phyloP scores from a whole-genome alignment of 805 yeast species.

The Saccharomyces eubayanus region DNA sequence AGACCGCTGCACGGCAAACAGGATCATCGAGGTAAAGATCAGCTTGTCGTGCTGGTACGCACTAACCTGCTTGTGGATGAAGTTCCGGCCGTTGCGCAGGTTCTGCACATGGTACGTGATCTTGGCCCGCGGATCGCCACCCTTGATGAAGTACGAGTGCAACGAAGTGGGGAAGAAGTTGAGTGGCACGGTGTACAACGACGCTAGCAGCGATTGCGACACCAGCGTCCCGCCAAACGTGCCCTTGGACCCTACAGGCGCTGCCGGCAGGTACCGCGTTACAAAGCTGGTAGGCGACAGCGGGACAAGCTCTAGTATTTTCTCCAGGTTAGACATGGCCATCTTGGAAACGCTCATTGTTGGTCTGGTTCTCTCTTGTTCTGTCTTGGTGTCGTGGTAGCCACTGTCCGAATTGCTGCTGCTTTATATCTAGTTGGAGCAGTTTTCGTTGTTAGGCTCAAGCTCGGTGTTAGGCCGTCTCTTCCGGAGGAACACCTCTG shows the following conservation, averaged over 20 bases:
- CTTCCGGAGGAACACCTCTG: background rate
- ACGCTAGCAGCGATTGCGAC: constrained; percentile 58
- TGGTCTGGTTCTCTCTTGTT: background rate
- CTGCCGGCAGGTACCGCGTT: constrained; percentile 19
- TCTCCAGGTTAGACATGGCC: constrained; percentile 11
- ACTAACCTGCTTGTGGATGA: constrained; percentile 44
- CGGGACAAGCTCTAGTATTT: constrained; percentile 16
- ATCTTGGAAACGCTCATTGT: background rate
- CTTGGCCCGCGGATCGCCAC: constrained; percentile 41
- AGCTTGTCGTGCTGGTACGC: constrained; percentile 47
- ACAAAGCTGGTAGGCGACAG: constrained; percentile 16
- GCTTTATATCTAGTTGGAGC: background rate
- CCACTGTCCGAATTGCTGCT: background rate
- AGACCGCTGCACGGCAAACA: constrained; percentile 30
- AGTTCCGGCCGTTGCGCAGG: constrained; percentile 45
- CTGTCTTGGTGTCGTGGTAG: background rate
- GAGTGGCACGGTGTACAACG: constrained; percentile 42
- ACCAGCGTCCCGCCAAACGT: constrained; percentile 65
- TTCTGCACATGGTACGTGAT: constrained; percentile 47
- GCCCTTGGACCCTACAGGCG: constrained; percentile 52
- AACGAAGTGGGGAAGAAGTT: constrained; percentile 48
- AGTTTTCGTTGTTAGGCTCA: background rate
- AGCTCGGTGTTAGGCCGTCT: background rate
- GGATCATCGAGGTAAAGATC: constrained; percentile 44
- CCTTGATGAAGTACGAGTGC: constrained; percentile 52